phyloP scores from a whole-genome alignment of 176 grass and related monocot genomes.

The Lolium rigidum region DNA sequence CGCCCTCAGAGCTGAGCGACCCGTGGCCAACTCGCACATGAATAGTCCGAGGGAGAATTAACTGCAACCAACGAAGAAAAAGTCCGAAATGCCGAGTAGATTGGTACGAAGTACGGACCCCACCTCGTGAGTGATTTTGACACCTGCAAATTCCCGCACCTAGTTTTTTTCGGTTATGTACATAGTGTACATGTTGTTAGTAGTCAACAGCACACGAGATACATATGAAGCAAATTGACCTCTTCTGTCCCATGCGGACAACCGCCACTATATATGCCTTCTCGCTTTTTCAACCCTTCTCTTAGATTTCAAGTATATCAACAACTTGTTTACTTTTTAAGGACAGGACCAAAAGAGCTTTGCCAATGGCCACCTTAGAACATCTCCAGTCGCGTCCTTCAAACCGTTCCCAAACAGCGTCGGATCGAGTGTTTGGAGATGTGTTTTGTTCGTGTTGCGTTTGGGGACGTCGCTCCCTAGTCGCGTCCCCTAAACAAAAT shows the following conservation, averaged over 20 bases:
- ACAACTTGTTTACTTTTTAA: conserved; percentile 1
- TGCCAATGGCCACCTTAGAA: not conserved
- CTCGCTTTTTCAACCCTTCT: not conserved
- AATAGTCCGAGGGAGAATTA: not conserved
- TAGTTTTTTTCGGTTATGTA: too few relatives aligned
- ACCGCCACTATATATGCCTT: not conserved
- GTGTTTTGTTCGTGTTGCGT: too few relatives aligned
- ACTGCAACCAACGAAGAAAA: not conserved
- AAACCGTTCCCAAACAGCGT: too few relatives aligned
- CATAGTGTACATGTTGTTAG: not conserved
- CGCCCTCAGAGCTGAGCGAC: too few relatives aligned
- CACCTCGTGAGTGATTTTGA: not conserved
- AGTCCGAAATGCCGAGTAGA: not conserved
- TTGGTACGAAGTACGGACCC: not conserved
- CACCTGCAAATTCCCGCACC: not conserved
- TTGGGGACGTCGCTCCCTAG: too few relatives aligned
- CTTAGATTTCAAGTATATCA: not conserved
- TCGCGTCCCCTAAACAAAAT: too few relatives aligned
- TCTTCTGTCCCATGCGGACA: not conserved
- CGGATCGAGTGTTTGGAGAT: too few relatives aligned
- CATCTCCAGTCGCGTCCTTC: too few relatives aligned
- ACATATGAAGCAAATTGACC: not conserved
- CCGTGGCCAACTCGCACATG: not conserved
- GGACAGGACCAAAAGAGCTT: not conserved
- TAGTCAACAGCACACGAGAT: not conserved